Conservation (phyloP, 352 stramenopile species). For the Phytophthora pseudosyringae region DNA sequence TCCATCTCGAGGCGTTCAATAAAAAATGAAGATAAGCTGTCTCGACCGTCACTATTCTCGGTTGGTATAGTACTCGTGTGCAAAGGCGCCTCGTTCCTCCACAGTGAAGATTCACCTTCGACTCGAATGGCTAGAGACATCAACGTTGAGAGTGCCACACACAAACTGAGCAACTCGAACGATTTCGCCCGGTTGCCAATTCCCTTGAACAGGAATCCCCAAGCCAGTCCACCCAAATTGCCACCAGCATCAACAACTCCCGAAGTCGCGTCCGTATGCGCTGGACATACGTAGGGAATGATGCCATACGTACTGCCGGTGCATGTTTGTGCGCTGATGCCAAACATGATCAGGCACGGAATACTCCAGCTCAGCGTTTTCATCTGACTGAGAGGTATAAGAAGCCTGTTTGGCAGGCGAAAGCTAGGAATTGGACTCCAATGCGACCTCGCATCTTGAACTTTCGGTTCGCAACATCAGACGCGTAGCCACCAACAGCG, state of each 20-base stretch:
- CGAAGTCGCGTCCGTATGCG: constrained; percentile 39
- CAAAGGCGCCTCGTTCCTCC: constrained; percentile 11
- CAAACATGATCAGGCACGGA: constrained; percentile 88
- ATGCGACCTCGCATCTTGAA: no score
- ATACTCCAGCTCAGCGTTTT: constrained; percentile 58
- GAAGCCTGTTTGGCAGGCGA: constrained; percentile 72
- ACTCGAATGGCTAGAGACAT: constrained; percentile 5
- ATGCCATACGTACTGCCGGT: constrained; percentile 56
- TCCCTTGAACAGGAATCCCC: constrained; percentile 51
- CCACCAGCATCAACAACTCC: constrained; percentile 54
- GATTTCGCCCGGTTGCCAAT: constrained; percentile 33
- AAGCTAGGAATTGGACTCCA: constrained; percentile 40
- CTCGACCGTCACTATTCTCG: background rate
- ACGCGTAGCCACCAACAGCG: constrained; percentile 63
- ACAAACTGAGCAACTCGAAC: constrained; percentile 46
- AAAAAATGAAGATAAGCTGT: background rate
- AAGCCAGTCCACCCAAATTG: constrained; percentile 48
- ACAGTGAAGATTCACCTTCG: constrained; percentile 19
- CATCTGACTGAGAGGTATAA: constrained; percentile 78
- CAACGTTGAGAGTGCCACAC: constrained; percentile 23
- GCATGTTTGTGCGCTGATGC: constrained; percentile 75
- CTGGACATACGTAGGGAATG: constrained; percentile 48
- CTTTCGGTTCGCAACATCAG: no score
- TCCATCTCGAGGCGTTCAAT: background rate
- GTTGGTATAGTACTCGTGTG: constrained; percentile 15